Evolutionary conservation across 345 rosid genomes (phyloP).

Genomic region (Eucalyptus pauciflora): DNA sequence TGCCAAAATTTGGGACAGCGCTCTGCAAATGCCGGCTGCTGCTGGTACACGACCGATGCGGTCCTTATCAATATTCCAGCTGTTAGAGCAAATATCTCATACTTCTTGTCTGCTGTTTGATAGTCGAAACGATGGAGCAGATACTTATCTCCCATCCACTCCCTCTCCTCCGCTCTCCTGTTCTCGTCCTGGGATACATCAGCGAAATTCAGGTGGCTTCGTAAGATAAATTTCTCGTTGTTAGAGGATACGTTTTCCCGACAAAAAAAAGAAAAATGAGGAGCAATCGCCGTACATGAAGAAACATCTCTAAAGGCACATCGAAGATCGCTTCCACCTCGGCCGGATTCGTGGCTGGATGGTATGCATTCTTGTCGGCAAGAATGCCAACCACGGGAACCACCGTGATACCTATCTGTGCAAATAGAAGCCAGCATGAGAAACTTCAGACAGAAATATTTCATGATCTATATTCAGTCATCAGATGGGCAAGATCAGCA

Average conservation of each 20-base stretch:
- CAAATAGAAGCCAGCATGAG: neutral
- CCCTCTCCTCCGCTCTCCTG: slow-evolving; percentile 40
- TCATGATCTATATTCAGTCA: fast-evolving
- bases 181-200: slow-evolving; percentile 24
- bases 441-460: neutral
- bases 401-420: slow-evolving; percentile 30
- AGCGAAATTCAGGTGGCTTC: neutral
- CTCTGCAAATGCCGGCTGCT: slow-evolving; percentile 40
- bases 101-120: slow-evolving; percentile 10
- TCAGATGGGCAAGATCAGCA: neutral
- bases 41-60: slow-evolving; percentile 42
- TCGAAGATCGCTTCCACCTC: slow-evolving; percentile 67
- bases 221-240: neutral
- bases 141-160: slow-evolving; percentile 33
- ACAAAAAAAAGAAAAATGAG: neutral
- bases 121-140: slow-evolving; percentile 52
- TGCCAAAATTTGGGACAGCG: slow-evolving; percentile 40
- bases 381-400: slow-evolving; percentile 56
- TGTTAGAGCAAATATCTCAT: slow-evolving; percentile 51
- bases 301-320: slow-evolving; percentile 68
- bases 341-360: slow-evolving; percentile 24
- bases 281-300: slow-evolving; percentile 23
- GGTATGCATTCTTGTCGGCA: slow-evolving; percentile 24
- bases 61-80: slow-evolving; percentile 49
- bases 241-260: neutral